Conservation (phyloP, 2,329 filamentous ascomycete genomes). For the Penicillium sp. region DNA sequence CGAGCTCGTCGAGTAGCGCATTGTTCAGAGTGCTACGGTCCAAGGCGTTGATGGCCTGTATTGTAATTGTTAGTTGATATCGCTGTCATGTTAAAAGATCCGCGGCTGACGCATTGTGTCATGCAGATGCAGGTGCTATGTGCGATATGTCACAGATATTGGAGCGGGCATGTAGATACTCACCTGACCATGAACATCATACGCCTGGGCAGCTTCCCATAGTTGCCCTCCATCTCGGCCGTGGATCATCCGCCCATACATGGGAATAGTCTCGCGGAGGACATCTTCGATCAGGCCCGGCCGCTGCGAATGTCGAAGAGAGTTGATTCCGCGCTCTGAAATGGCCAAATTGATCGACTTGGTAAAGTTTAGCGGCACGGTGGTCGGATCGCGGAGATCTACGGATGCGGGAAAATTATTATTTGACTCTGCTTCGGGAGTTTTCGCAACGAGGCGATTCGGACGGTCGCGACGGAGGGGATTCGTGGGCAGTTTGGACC, state of each 20-base stretch:
- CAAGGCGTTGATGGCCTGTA: conserved; percentile 77
- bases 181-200: conserved; percentile 86
- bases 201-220: conserved; percentile 79
- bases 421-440: conserved; percentile 18
- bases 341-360: conserved; percentile 98
- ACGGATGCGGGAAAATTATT: conserved; percentile 17
- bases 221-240: conserved; percentile 66
- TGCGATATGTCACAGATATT: neutral
- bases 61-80: neutral
- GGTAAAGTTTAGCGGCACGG: conserved; percentile 87
- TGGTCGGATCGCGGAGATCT: conserved; percentile 86
- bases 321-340: conserved; percentile 90
- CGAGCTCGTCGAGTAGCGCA: conserved; percentile 78
- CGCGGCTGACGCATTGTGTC: conserved; percentile 1
- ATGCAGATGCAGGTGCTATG: conserved; percentile 7
- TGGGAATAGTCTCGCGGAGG: conserved; percentile 78
- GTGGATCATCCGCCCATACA: conserved; percentile 97
- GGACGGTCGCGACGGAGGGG: neutral
- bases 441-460: conserved; percentile 15
- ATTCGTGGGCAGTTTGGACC: neutral
- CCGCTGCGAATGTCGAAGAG: conserved; percentile 71
- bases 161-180: conserved; percentile 27
- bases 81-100: neutral
- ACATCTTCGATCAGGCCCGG: conserved; percentile 71
- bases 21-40: conserved; percentile 85